phyloP scores from a whole-genome alignment of 352 stramenopile species.

The Thraustochytrium sp. region DNA sequence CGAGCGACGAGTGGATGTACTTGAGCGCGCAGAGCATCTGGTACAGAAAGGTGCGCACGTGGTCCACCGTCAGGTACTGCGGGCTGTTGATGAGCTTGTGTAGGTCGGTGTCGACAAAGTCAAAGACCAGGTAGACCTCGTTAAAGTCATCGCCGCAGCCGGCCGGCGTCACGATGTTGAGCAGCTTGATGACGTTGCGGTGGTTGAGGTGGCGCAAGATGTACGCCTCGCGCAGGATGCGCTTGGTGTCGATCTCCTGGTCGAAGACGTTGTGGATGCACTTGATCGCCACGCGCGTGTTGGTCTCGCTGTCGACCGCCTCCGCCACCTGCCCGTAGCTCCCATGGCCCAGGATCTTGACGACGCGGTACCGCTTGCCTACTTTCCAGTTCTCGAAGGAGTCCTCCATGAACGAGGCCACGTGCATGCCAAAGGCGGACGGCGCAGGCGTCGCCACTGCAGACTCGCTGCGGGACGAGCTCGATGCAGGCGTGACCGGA shows the following conservation, averaged over 20 bases:
- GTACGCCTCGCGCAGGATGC: slow-evolving; percentile 71
- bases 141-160: slow-evolving; percentile 48
- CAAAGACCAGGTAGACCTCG: slow-evolving; percentile 56
- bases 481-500: not conserved
- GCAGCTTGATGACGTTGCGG: slow-evolving; percentile 67
- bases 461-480: not conserved
- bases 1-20: slow-evolving; percentile 78
- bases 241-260: slow-evolving; percentile 68
- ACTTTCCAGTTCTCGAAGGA: slow-evolving; percentile 60
- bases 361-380: slow-evolving; percentile 53
- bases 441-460: slow-evolving; percentile 17
- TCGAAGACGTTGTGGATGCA: slow-evolving; percentile 75
- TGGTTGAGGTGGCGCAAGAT: slow-evolving; percentile 67
- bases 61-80: slow-evolving; percentile 75
- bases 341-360: slow-evolving; percentile 61
- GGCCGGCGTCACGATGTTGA: slow-evolving; percentile 66
- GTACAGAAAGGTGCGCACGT: slow-evolving; percentile 63
- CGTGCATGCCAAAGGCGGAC: not conserved
- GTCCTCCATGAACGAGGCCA: slow-evolving; percentile 2
- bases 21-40: slow-evolving; percentile 93
- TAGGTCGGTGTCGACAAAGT: slow-evolving; percentile 78
- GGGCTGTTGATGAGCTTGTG: slow-evolving; percentile 78
- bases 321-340: slow-evolving; percentile 79
- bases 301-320: slow-evolving; percentile 59
- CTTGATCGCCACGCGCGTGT: slow-evolving; percentile 71